Conservation (phyloP, 148 eudicot species). For the Cornus suecica region DNA sequence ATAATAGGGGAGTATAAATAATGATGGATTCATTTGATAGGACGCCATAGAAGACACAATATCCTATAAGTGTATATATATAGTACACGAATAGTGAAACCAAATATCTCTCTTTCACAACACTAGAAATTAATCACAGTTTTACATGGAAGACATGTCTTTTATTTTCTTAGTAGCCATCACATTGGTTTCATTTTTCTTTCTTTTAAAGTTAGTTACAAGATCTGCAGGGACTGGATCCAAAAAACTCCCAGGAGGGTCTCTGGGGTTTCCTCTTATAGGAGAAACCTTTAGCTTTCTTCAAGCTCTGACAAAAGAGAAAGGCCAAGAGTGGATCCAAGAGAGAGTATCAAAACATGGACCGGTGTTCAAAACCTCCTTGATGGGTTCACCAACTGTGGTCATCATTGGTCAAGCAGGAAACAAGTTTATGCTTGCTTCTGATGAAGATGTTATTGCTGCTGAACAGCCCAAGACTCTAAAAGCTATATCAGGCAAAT, state of each 20-base stretch:
- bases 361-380: slow-evolving; percentile 14
- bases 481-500: slow-evolving; percentile 3
- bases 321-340: slow-evolving; percentile 14
- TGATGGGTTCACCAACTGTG: slow-evolving; percentile 14
- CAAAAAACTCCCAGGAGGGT: slow-evolving; percentile 15
- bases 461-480: slow-evolving; percentile 9
- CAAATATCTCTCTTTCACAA: not conserved
- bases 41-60: too few species aligned
- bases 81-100: not conserved
- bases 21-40: too few species aligned
- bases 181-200: slow-evolving; percentile 9
- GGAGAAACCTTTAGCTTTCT: slow-evolving; percentile 24
- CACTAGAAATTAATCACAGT: not conserved
- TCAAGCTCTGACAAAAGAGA: slow-evolving; percentile 14
- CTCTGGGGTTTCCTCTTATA: slow-evolving; percentile 18
- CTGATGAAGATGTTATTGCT: slow-evolving; percentile 9
- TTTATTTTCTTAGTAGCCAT: slow-evolving; percentile 10
- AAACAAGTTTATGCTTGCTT: slow-evolving; percentile 16
- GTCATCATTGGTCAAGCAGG: slow-evolving; percentile 11
- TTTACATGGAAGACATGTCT: slow-evolving; percentile 6
- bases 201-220: slow-evolving; percentile 12
- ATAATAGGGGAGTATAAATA: too few species aligned
- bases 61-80: not conserved
- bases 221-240: not conserved
- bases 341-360: slow-evolving; percentile 17